Base-by-base conservation (phyloP, 495 filamentous ascomycete species). In the Mytilinidion resinicola region DNA sequence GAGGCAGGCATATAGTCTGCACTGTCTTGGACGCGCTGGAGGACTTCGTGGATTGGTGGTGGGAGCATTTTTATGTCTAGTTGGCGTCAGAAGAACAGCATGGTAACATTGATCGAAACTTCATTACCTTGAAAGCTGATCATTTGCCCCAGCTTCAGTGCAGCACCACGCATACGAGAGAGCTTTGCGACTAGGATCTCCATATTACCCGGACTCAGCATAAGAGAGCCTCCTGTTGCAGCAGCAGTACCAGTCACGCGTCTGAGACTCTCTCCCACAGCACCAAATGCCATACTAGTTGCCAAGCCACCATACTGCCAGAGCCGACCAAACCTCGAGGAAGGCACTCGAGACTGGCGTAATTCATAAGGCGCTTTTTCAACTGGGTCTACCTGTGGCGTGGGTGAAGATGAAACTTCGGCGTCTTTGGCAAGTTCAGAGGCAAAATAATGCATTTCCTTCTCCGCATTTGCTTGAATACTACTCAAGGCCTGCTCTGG, bases 1-100 rank as follows among this genome's bases (percentile, higher is more conserved):
- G 83, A 92, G 21, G 86, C 80, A 0, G 93, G 93, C 93, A 98
- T 98, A 74, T 96, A 98, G 70, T 98, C 93, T 20, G 93, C 93
- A 48, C 88, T 87, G 72, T 98, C 95, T 70, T 98, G 93, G 0
- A 98, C 95, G 1, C 93, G 85, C 67, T 93, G 89, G 15, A 98
- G 78, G 34, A 98, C 89, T 63, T 90, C 80, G 53, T 90, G 84
- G 33, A 98, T 89, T 0, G 87, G 81, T 1, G 79, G 82, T 4
- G 93, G 93, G 0, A 98, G 81, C 86, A 97, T 88, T 68, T 96
- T 96, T n/a, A 88, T 83, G 71, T 98, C 91, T 83, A 60, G 14
- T 53, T 43, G 33, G 39, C 10, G 38, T 51, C 35, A 58, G 35
- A 21, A 12, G 0, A 96, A 80, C 83, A 96, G 87, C 67, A 93